These are phyloP conservation scores for Xylaria sp. DNA, from an alignment of 2,329 filamentous ascomycete species.

Conservation along the genomic window DNA sequence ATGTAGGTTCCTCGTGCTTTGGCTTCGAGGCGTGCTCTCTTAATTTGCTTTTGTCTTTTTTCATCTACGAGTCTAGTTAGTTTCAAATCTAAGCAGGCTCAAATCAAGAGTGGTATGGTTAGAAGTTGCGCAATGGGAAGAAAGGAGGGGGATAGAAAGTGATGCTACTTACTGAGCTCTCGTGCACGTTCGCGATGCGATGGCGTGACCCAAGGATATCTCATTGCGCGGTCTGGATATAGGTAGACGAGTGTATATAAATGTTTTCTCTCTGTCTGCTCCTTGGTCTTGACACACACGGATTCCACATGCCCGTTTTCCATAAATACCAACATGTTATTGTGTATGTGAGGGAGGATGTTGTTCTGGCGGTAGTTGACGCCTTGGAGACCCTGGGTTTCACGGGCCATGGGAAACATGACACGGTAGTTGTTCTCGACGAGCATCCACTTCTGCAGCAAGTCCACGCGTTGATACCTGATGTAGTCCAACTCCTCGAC, in stretches of 20 bases:
- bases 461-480: slow-evolving; percentile 39
- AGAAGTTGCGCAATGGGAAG: neutral
- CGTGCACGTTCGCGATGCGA: slow-evolving; percentile 47
- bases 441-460: slow-evolving; percentile 32
- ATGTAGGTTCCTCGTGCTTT: slow-evolving; percentile 29
- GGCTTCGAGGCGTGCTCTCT: slow-evolving; percentile 27
- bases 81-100: neutral
- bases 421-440: slow-evolving; percentile 27
- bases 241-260: slow-evolving; percentile 43
- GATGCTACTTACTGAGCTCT: slow-evolving; percentile 48
- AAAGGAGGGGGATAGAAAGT: neutral
- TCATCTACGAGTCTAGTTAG: slow-evolving; percentile 23
- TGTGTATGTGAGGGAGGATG: slow-evolving; percentile 32
- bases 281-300: slow-evolving; percentile 30
- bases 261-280: slow-evolving; percentile 36
- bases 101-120: neutral
- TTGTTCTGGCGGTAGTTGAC: slow-evolving; percentile 40
- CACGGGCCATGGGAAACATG: slow-evolving; percentile 36
- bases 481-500: slow-evolving; percentile 40
- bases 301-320: slow-evolving; percentile 37
- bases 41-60: slow-evolving; percentile 28
- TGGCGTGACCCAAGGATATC: slow-evolving; percentile 52
- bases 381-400: slow-evolving; percentile 39
- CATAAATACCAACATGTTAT: slow-evolving; percentile 32
- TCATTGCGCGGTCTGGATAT: slow-evolving; percentile 54